Evolutionary conservation across 2,329 filamentous ascomycete species (phyloP).

Genomic region (Pestalotiopsis sp.): DNA sequence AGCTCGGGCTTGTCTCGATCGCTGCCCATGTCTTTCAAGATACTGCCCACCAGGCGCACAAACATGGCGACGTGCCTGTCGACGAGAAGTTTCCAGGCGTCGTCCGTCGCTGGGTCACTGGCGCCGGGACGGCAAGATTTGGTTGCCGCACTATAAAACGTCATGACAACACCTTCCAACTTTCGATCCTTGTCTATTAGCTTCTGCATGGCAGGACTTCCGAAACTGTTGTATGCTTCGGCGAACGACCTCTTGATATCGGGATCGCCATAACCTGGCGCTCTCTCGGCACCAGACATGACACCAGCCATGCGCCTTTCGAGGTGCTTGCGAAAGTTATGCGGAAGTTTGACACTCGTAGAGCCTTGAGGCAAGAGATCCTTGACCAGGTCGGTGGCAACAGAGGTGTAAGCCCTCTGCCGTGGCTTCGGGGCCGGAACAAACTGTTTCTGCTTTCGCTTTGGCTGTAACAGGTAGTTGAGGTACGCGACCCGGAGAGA

Average conservation of each 20-base stretch:
- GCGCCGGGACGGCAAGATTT: constrained; percentile 76
- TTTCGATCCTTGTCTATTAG: constrained; percentile 92
- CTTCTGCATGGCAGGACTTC: constrained; percentile 84
- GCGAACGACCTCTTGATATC: constrained; percentile 92
- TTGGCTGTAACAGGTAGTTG: constrained; percentile 89
- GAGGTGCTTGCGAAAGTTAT: constrained; percentile 53
- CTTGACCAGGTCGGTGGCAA: constrained; percentile 84
- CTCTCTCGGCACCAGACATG: constrained; percentile 77
- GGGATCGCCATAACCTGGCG: constrained; percentile 90
- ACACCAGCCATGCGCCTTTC: constrained; percentile 80
- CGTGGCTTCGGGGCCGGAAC: constrained; percentile 67
- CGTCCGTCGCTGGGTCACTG: constrained; percentile 75
- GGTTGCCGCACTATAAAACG: constrained; percentile 94
- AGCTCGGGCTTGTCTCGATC: constrained; percentile 85
- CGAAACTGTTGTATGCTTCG: constrained; percentile 91
- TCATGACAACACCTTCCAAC: constrained; percentile 89
- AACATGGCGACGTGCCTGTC: constrained; percentile 96
- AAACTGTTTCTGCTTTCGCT: constrained; percentile 87
- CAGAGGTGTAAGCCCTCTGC: constrained; percentile 66
- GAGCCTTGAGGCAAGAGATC: constrained; percentile 69
- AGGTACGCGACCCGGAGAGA: constrained; percentile 90
- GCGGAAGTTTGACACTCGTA: constrained; percentile 58
- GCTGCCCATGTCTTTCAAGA: constrained; percentile 83
- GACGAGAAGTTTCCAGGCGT: constrained; percentile 87
- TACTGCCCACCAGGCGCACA: constrained; percentile 79